Percentiles rank a stretch among this genome's conserved stretches.
phyloP scores from a whole-genome alignment of 2,329 filamentous ascomycete species.

The Alternaria longipes region DNA sequence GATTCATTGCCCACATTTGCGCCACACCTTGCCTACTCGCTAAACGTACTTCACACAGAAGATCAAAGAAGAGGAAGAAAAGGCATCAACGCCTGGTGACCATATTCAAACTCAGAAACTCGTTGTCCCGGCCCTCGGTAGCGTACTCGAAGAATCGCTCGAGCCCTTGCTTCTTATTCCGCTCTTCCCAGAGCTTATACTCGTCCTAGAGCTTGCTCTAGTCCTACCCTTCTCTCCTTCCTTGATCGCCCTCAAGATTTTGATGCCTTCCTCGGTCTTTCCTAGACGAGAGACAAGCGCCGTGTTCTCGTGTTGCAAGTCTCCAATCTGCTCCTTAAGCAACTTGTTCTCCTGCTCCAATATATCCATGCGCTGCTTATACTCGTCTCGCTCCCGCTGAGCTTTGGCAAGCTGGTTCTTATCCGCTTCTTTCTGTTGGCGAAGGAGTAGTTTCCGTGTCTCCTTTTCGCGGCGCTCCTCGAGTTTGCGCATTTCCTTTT shows the following conservation, averaged over 20 bases:
- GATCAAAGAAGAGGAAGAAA: background rate
- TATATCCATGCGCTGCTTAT: conserved; percentile 55
- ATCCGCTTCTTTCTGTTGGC: conserved; percentile 68
- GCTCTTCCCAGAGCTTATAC: conserved; percentile 34
- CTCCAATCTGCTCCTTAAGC: conserved; percentile 61
- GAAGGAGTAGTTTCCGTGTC: conserved; percentile 70
- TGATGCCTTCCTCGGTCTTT: conserved; percentile 47
- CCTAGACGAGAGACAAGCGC: conserved; percentile 58
- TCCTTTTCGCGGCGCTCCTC: conserved; percentile 73
- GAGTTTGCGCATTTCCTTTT: conserved; percentile 65
- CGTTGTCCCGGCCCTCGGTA: conserved; percentile 25
- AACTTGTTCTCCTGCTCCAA: conserved; percentile 61
- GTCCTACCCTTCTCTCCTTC: conserved; percentile 35
- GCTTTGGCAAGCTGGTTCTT: conserved; percentile 58
- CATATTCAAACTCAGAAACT: background rate
- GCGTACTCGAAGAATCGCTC: conserved; percentile 14
- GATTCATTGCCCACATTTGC: background rate
- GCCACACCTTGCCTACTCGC: conserved; percentile 1
- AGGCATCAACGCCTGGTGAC: background rate
- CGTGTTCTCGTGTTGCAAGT: conserved; percentile 67
- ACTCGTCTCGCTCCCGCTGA: conserved; percentile 60
- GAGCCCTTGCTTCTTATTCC: conserved; percentile 22
- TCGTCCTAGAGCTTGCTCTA: conserved; percentile 40
- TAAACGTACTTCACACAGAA: background rate
- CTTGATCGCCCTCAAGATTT: conserved; percentile 44